Percentiles rank a stretch among this genome's conserved stretches.
phyloP scores from a whole-genome alignment of 257 asterid genomes.

The Penstemon barbatus region DNA sequence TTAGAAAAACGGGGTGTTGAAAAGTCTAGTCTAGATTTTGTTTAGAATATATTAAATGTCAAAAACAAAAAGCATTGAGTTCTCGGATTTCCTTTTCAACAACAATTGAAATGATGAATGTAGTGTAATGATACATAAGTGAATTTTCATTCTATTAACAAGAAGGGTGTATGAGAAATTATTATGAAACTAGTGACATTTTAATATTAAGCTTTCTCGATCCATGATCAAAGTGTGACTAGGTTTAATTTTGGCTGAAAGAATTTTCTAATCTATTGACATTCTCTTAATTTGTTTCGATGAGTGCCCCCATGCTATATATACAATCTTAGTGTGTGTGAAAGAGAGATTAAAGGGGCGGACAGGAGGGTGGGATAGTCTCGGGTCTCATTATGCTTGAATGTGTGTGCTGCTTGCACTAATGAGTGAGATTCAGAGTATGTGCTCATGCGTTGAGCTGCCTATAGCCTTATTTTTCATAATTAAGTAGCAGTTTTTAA shows the following conservation, averaged over 20 bases:
- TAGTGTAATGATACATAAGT: not conserved
- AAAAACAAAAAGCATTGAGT: not conserved
- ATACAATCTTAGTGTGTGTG: conserved; percentile 8
- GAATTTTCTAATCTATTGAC: not conserved
- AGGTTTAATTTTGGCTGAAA: not conserved
- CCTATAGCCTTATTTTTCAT: conserved; percentile 4
- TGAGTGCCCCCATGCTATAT: not conserved
- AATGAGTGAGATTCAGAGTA: not conserved
- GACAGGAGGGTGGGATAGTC: not conserved
- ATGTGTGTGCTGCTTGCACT: conserved; percentile 11
- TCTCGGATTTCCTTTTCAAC: not conserved
- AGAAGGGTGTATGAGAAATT: not conserved
- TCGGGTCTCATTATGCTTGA: not conserved
- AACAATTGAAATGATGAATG: not conserved
- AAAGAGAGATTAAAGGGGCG: not conserved
- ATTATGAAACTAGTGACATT: not conserved
- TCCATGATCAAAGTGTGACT: not conserved
- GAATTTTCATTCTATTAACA: not conserved
- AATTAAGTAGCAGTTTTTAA: conserved; percentile 15
- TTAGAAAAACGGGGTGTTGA: not conserved
- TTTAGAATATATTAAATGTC: not conserved
- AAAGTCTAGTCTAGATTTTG: not conserved
- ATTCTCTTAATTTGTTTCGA: not conserved
- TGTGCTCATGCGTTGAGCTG: conserved; percentile 6
- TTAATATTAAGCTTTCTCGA: not conserved